Evolutionary conservation across 805 yeast species (phyloP).

Genomic region (Metschnikowia cubensis): DNA sequence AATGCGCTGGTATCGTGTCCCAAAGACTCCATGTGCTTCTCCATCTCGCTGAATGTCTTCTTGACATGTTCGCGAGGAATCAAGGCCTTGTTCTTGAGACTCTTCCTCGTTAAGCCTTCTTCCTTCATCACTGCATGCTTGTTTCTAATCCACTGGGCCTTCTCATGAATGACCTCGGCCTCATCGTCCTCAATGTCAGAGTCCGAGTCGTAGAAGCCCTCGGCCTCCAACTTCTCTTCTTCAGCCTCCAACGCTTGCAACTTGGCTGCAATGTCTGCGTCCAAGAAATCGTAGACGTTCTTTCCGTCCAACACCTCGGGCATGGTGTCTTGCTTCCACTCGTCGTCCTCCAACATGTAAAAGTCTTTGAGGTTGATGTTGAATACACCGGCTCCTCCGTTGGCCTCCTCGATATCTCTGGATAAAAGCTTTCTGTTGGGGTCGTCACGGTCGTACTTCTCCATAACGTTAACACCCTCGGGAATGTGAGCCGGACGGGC

Average conservation of each 20-base stretch:
- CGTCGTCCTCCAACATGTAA: conserved; percentile 89
- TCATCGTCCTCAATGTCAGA: conserved; percentile 55
- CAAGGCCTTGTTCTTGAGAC: conserved; percentile 78
- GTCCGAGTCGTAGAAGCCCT: conserved; percentile 95
- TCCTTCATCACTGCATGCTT: conserved; percentile 91
- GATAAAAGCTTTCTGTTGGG: conserved; percentile 80
- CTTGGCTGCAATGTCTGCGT: conserved; percentile 90
- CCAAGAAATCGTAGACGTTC: conserved; percentile 96
- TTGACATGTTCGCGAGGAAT: conserved; percentile 88
- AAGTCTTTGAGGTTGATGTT: conserved; percentile 90
- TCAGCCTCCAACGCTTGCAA: conserved; percentile 94
- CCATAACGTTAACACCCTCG: conserved; percentile 56
- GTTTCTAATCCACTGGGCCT: conserved; percentile 93
- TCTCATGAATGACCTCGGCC: conserved; percentile 56
- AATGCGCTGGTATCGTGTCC: conserved; percentile 82
- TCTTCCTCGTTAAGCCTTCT: conserved; percentile 82
- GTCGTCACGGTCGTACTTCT: conserved; percentile 73
- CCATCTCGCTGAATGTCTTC: conserved; percentile 75
- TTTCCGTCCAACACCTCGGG: conserved; percentile 96
- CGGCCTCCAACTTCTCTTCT: conserved; percentile 87
- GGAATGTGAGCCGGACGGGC: conserved; percentile 81
- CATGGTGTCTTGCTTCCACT: conserved; percentile 96
- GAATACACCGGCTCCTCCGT: conserved; percentile 99
- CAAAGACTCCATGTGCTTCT: conserved; percentile 79
- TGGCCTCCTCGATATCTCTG: conserved; percentile 85